Percentiles rank a stretch among this genome's conserved stretches.
Evolutionary conservation across 2,329 filamentous ascomycete species (phyloP).

Genomic region (Coleophoma eucalyptorum): DNA sequence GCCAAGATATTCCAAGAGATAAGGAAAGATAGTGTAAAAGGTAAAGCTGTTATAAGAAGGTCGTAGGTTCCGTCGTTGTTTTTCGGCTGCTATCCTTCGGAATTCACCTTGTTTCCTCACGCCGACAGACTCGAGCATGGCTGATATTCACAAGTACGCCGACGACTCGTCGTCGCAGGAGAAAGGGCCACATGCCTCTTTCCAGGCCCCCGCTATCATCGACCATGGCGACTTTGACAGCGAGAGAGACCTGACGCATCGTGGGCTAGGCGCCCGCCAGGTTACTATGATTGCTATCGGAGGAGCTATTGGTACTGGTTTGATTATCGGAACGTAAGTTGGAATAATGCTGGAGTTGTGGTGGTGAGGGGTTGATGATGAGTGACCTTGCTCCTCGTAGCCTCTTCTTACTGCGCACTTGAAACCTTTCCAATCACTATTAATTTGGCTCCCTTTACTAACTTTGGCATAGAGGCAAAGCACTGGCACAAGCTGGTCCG

Average conservation of each 20-base stretch:
- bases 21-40: neutral
- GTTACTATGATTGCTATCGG: slow-evolving; percentile 67
- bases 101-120: neutral
- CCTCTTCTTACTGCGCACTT: no score
- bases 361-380: neutral
- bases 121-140: neutral
- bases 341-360: neutral
- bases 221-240: slow-evolving; percentile 30
- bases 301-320: slow-evolving; percentile 67
- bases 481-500: slow-evolving; percentile 47
- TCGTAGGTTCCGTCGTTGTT: neutral
- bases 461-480: slow-evolving; percentile 21
- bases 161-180: slow-evolving; percentile 1
- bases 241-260: slow-evolving; percentile 32
- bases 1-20: neutral
- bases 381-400: neutral
- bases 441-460: slow-evolving; percentile 5
- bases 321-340: slow-evolving; percentile 61
- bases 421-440: no score
- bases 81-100: neutral
- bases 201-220: slow-evolving; percentile 32
- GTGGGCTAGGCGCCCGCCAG: slow-evolving; percentile 47
- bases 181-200: neutral
- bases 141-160: neutral
- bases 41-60: neutral